These are phyloP conservation scores for Ophiostoma montium DNA, from an alignment of 2,329 filamentous ascomycete genomes.

Conservation along the genomic window DNA sequence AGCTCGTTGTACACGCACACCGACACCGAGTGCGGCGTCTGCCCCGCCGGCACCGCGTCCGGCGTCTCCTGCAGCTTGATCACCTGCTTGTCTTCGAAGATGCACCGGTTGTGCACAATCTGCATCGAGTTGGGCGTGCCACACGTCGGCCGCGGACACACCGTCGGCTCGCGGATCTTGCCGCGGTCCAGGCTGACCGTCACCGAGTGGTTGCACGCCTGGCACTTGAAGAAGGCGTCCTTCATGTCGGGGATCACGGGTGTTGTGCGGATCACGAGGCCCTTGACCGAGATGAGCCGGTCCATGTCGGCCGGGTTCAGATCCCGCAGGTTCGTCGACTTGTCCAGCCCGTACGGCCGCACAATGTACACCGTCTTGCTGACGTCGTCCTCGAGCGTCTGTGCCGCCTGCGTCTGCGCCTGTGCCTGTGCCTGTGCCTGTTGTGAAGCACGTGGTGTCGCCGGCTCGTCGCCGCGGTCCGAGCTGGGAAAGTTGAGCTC, in stretches of 20 bases:
- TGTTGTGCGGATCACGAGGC: slow-evolving; percentile 87
- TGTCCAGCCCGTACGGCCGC: slow-evolving; percentile 76
- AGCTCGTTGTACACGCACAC: slow-evolving; percentile 94
- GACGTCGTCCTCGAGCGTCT: slow-evolving; percentile 61
- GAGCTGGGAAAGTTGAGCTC: slow-evolving; percentile 69
- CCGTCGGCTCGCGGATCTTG: slow-evolving; percentile 87
- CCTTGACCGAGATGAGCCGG: slow-evolving; percentile 87
- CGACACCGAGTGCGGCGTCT: slow-evolving; percentile 94
- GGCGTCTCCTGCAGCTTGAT: slow-evolving; percentile 98
- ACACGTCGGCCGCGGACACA: slow-evolving; percentile 73
- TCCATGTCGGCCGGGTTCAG: slow-evolving; percentile 85
- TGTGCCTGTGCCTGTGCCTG: slow-evolving; percentile 27
- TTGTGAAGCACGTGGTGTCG: slow-evolving; percentile 25
- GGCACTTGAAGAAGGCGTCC: slow-evolving; percentile 93
- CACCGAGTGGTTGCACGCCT: slow-evolving; percentile 80
- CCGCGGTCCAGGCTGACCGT: slow-evolving; percentile 88
- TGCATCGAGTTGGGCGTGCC: slow-evolving; percentile 90
- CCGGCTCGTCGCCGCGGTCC: slow-evolving; percentile 44
- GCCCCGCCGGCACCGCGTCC: slow-evolving; percentile 83
- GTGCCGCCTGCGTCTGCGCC: slow-evolving; percentile 20
- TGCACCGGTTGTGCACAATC: slow-evolving; percentile 89
- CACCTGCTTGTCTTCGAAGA: slow-evolving; percentile 93
- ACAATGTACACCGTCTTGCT: slow-evolving; percentile 71
- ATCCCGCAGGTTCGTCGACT: slow-evolving; percentile 80
- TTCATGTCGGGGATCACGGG: slow-evolving; percentile 99